phyloP scores from a whole-genome alignment of 768 basidiomycete genomes.

The Lactarius vividus region DNA sequence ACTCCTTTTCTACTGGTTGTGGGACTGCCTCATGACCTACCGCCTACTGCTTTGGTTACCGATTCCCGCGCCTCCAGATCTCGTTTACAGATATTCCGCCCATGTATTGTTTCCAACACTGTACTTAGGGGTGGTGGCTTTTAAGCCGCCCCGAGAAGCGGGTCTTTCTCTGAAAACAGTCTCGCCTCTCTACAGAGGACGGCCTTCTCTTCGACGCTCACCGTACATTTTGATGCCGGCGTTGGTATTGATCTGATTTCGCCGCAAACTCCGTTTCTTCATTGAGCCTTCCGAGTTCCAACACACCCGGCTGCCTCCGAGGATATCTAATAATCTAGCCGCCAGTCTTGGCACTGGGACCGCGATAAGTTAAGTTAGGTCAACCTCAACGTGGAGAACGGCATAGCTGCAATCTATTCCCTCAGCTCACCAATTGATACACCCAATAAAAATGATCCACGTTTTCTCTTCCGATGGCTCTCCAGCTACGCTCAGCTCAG shows the following conservation, averaged over 20 bases:
- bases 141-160: neutral
- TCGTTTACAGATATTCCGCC: neutral
- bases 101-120: neutral
- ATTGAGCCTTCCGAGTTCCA: neutral
- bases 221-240: neutral
- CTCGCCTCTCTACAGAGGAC: neutral
- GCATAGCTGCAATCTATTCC: neutral
- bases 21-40: conserved; percentile 12
- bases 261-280: neutral
- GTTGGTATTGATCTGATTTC: neutral
- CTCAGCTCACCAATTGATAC: neutral
- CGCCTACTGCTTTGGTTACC: conserved; percentile 1
- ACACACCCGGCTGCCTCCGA: conserved; percentile 5
- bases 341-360: neutral
- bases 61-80: conserved; percentile 1
- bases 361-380: no score
- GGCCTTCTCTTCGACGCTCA: neutral
- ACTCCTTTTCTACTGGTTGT: conserved; percentile 2
- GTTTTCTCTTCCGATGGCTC: neutral
- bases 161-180: neutral
- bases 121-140: neutral
- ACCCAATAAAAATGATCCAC: neutral
- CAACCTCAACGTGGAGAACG: neutral
- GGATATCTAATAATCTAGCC: conserved; percentile 4
- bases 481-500: neutral